phyloP scores from a whole-genome alignment of 257 asterid genomes.

The Scutellaria galericulata region DNA sequence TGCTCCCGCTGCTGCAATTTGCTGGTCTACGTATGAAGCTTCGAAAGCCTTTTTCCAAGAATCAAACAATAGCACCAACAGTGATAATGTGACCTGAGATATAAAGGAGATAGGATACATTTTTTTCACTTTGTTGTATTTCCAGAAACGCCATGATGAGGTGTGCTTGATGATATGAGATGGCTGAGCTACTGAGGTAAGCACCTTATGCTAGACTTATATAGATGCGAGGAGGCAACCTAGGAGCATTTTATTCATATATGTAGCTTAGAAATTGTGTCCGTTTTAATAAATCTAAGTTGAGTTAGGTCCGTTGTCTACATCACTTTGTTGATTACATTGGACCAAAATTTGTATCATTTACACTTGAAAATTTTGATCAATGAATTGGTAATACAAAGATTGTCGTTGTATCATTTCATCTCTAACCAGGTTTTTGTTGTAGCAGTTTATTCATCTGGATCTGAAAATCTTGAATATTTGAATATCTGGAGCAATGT shows the following conservation, averaged over 20 bases:
- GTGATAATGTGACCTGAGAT: conserved; percentile 44
- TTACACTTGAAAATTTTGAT: conserved; percentile 26
- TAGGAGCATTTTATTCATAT: conserved; percentile 32
- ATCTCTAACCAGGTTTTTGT: not conserved
- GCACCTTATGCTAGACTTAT: conserved; percentile 23
- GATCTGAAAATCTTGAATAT: not conserved
- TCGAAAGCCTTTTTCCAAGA: conserved; percentile 81
- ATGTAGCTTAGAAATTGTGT: conserved; percentile 3
- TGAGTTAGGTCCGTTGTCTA: not conserved
- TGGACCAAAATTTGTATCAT: conserved; percentile 10
- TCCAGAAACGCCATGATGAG: conserved; percentile 22
- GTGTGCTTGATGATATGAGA: not conserved
- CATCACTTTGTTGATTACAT: not conserved
- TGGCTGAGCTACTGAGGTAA: conserved; percentile 15
- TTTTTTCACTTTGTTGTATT: conserved; percentile 34
- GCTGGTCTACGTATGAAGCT: conserved; percentile 99
- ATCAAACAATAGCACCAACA: conserved; percentile 36
- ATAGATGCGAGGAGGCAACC: conserved; percentile 28
- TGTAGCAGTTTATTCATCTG: not conserved
- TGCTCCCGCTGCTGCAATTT: conserved; percentile 99
- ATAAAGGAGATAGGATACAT: conserved; percentile 11
- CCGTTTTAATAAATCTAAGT: conserved; percentile 24
- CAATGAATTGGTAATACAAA: conserved; percentile 7
- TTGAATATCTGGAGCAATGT: not conserved
- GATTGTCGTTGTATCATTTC: not conserved